phyloP scores from a whole-genome alignment of 2,329 filamentous ascomycete species.

The Talaromyces sp. region DNA sequence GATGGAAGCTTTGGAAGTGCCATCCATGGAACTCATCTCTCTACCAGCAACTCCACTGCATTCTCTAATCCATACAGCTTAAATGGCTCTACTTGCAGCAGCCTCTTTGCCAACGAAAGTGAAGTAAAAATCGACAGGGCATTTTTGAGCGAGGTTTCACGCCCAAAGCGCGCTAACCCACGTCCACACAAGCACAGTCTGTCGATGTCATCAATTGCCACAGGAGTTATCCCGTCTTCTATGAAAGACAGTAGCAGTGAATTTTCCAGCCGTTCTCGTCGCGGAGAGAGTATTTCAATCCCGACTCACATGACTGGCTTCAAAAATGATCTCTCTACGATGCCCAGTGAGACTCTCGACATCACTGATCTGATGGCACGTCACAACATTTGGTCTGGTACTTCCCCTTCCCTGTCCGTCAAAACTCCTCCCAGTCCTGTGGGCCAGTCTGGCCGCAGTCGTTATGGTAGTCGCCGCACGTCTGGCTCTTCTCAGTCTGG shows the following conservation, averaged over 20 bases:
- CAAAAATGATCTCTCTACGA: background rate
- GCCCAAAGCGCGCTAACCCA: background rate
- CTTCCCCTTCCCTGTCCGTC: background rate
- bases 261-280: background rate
- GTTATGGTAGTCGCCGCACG: slow-evolving; percentile 1
- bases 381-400: slow-evolving; percentile 4
- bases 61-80: slow-evolving; percentile 1
- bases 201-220: slow-evolving; percentile 6
- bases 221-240: background rate
- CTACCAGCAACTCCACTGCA: slow-evolving; percentile 4
- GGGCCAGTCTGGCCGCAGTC: background rate
- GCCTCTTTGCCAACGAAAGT: background rate
- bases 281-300: slow-evolving; percentile 8
- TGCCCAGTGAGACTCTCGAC: background rate
- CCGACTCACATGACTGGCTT: background rate
- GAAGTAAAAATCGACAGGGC: background rate
- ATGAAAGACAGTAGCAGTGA: background rate
- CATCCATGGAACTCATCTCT: background rate
- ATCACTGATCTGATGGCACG: slow-evolving; percentile 6
- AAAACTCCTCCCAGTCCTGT: background rate
- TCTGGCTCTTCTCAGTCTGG: background rate
- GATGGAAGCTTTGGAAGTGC: slow-evolving; percentile 1
- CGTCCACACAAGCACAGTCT: slow-evolving; percentile 9
- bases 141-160: background rate
- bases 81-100: slow-evolving; percentile 4